These are phyloP conservation scores for Pugionium dolabratum DNA, from an alignment of 345 rosid genomes.

Conservation along the genomic window DNA sequence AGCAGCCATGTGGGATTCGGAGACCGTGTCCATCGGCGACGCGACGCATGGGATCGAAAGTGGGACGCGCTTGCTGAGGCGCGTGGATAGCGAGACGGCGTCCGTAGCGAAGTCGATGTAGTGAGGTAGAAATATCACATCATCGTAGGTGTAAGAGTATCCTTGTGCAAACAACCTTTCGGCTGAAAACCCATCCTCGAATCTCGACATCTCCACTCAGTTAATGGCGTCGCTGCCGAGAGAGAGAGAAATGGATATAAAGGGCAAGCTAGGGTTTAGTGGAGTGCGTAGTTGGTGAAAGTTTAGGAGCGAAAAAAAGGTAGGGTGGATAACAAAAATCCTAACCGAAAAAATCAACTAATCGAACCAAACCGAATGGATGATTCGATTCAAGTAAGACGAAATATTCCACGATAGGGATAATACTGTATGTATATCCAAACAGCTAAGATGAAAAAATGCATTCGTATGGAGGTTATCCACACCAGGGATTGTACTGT, in stretches of 20 bases:
- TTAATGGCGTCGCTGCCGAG: slow-evolving; percentile 24
- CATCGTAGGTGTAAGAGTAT: slow-evolving; percentile 88
- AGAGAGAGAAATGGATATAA: not conserved
- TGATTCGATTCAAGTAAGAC: too few relatives aligned
- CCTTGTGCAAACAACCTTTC: slow-evolving; percentile 66
- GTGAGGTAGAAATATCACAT: slow-evolving; percentile 85
- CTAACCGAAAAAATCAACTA: not conserved
- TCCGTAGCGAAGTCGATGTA: slow-evolving; percentile 87
- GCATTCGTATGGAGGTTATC: not conserved
- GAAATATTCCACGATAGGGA: not conserved
- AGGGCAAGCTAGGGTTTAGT: slow-evolving; percentile 35
- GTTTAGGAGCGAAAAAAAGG: slow-evolving; percentile 32
- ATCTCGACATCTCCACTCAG: slow-evolving; percentile 28
- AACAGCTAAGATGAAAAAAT: not conserved
- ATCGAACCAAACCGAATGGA: slow-evolving; percentile 1
- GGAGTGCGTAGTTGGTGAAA: slow-evolving; percentile 20
- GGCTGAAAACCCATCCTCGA: slow-evolving; percentile 76
- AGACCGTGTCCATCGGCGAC: slow-evolving; percentile 96
- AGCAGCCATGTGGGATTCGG: slow-evolving; percentile 84
- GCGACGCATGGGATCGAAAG: slow-evolving; percentile 88
- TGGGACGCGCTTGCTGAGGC: slow-evolving; percentile 61
- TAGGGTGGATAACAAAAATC: not conserved
- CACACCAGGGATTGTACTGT: not conserved
- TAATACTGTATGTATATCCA: not conserved
- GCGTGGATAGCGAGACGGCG: slow-evolving; percentile 71